Percentiles rank a stretch among this genome's conserved stretches.
These are phyloP conservation scores for Penstemon newberryi DNA, from an alignment of 257 asterid genomes.

Conservation along the genomic window DNA sequence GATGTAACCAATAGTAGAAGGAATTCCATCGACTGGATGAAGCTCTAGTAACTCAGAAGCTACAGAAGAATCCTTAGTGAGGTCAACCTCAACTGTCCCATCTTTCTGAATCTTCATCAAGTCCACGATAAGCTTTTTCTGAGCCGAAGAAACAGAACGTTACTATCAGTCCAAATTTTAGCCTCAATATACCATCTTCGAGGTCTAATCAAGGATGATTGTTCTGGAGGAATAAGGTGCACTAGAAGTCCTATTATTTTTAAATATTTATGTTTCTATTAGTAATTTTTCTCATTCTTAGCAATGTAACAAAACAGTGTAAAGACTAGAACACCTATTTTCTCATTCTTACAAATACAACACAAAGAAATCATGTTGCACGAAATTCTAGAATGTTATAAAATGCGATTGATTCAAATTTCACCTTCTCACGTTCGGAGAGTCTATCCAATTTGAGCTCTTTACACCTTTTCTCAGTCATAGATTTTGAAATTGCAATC, in stretches of 20 bases:
- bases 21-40: constrained; percentile 53
- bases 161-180: constrained; percentile 12
- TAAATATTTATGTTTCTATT: too few relatives aligned
- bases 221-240: too few relatives aligned
- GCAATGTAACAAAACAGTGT: too few relatives aligned
- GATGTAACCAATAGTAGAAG: constrained; percentile 44
- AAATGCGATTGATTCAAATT: not conserved
- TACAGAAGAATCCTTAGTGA: constrained; percentile 66
- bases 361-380: constrained; percentile 7
- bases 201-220: too few relatives aligned
- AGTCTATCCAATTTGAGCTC: constrained; percentile 68
- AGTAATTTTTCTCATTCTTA: too few relatives aligned
- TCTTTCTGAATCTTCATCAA: constrained; percentile 81
- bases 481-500: constrained; percentile 55
- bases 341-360: not conserved
- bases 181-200: too few relatives aligned
- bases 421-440: constrained; percentile 81
- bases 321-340: too few relatives aligned
- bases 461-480: constrained; percentile 62
- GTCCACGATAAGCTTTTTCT: constrained; percentile 75
- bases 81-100: constrained; percentile 95
- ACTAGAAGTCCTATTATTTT: too few relatives aligned
- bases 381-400: constrained; percentile 14
- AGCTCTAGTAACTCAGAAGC: constrained; percentile 88
- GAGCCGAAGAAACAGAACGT: constrained; percentile 21